Conservation (phyloP, 148 eudicot genomes). For the Pharnaceum exiguum region DNA sequence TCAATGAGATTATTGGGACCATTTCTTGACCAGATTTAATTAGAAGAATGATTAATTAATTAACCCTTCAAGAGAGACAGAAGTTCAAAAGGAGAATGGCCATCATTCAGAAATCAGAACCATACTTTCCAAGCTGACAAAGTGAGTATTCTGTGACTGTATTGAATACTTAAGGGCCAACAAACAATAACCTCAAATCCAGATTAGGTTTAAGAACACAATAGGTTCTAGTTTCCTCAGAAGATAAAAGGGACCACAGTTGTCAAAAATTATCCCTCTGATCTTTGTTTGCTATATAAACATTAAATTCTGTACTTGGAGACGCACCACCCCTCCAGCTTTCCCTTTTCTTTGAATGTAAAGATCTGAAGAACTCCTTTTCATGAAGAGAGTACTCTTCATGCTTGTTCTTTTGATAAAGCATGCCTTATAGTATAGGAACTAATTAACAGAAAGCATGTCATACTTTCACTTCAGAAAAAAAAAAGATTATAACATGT, state of each 20-base stretch:
- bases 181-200: background rate
- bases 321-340: background rate
- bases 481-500: no score
- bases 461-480: background rate
- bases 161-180: background rate
- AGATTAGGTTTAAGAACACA: constrained; percentile 2
- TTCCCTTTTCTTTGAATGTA: background rate
- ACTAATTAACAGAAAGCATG: background rate
- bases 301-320: constrained; percentile 7
- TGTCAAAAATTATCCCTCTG: background rate
- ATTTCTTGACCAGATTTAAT: background rate
- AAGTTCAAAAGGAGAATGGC: background rate
- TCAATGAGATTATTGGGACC: background rate
- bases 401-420: constrained; percentile 3
- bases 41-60: background rate
- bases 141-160: constrained; percentile 1
- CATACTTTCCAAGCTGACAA: constrained; percentile 1
- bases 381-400: background rate
- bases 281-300: constrained; percentile 3
- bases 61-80: background rate
- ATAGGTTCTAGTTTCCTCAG: constrained; percentile 3
- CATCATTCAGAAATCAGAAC: no score
- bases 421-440: background rate
- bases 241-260: background rate
- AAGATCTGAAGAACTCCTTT: constrained; percentile 1